Percentiles rank a stretch among this genome's conserved stretches.
These are phyloP conservation scores for Metschnikowia baotianmanensis DNA, from an alignment of 805 yeast genomes.

Conservation along the genomic window DNA sequence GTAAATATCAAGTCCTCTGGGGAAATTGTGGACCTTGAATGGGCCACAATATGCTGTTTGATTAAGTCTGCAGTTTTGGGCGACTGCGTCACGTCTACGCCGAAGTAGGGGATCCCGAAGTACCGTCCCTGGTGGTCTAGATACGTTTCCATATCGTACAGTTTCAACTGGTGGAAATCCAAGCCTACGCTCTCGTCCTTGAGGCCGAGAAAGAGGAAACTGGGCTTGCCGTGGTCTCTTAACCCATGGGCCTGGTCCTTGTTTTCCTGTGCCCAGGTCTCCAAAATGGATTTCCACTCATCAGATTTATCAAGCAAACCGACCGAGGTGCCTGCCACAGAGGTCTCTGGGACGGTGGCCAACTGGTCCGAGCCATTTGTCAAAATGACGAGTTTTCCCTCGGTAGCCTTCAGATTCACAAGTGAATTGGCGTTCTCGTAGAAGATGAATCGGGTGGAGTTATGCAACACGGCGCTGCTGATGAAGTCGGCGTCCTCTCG, in stretches of 20 bases:
- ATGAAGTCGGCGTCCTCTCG: conserved; percentile 56
- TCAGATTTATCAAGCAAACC: conserved; percentile 22
- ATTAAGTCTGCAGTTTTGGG: conserved; percentile 40
- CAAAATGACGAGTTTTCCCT: conserved; percentile 30
- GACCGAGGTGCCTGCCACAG: conserved; percentile 16
- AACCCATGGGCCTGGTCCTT: conserved; percentile 39
- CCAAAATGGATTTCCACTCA: conserved; percentile 15
- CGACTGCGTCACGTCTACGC: conserved; percentile 53
- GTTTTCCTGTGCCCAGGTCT: conserved; percentile 33
- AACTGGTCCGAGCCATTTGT: conserved; percentile 38
- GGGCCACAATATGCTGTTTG: conserved; percentile 18
- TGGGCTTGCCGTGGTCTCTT: conserved; percentile 35
- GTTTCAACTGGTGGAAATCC: conserved; percentile 29
- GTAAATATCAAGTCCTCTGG: conserved; percentile 23
- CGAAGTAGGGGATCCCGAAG: conserved; percentile 63
- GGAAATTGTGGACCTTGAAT: conserved; percentile 7
- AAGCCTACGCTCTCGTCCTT: conserved; percentile 45
- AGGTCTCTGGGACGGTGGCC: conserved; percentile 11
- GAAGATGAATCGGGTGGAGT: conserved; percentile 50
- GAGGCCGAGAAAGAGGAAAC: conserved; percentile 41
- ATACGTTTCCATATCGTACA: conserved; percentile 29
- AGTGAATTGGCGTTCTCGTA: conserved; percentile 32
- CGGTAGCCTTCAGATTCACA: conserved; percentile 26
- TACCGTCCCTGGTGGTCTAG: conserved; percentile 47
- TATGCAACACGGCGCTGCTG: conserved; percentile 41